phyloP scores from a whole-genome alignment of 192 early-diverging fungal species.

The Endogone sp. region DNA sequence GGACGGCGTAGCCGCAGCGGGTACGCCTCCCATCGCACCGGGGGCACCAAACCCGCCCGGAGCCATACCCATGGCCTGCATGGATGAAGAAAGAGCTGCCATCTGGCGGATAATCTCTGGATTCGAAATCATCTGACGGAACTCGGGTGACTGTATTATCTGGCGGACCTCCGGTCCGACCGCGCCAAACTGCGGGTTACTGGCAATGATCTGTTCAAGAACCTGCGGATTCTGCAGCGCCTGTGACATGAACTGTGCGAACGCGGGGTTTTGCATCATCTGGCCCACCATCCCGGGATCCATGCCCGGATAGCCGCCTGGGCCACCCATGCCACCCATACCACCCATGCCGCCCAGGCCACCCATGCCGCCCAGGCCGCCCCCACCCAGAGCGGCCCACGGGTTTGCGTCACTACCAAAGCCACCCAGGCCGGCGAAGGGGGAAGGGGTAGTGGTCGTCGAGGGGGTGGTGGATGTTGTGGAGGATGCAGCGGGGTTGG shows the following conservation, averaged over 20 bases:
- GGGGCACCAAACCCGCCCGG: constrained; percentile 10
- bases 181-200: constrained; percentile 74
- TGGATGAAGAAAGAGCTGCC: constrained; percentile 55
- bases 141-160: constrained; percentile 77
- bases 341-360: constrained; percentile 46
- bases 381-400: constrained; percentile 32
- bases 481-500: constrained; percentile 32
- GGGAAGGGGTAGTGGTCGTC: constrained; percentile 12
- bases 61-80: constrained; percentile 25
- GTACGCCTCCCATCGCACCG: constrained; percentile 16
- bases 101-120: constrained; percentile 77
- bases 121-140: constrained; percentile 80
- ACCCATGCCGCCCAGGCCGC: constrained; percentile 30
- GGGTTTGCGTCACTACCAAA: constrained; percentile 25
- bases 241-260: constrained; percentile 76
- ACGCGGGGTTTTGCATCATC: constrained; percentile 82
- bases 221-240: constrained; percentile 83
- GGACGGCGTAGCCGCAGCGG: constrained; percentile 24
- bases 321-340: constrained; percentile 49
- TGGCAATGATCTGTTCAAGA: constrained; percentile 77
- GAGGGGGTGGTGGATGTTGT: constrained; percentile 3
- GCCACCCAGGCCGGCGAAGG: neutral
- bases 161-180: constrained; percentile 86
- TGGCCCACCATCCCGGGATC: constrained; percentile 61
- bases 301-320: constrained; percentile 65